Evolutionary conservation across 2,329 filamentous ascomycete genomes (phyloP).

Genomic region (Gremmenia infestans): DNA sequence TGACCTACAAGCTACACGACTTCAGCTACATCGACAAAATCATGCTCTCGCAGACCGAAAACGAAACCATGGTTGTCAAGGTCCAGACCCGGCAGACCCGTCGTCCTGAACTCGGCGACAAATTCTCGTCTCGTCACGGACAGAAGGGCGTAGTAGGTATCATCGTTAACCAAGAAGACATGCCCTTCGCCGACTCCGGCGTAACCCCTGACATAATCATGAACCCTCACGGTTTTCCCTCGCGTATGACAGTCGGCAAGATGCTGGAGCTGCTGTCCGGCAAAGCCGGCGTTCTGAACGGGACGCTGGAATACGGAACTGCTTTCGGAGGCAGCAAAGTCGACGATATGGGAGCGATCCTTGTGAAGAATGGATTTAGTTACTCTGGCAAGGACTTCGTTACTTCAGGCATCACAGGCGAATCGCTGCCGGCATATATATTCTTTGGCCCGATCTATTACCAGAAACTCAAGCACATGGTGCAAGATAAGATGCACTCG

Average conservation of each 20-base stretch:
- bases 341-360: slow-evolving; percentile 80
- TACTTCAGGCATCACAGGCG: slow-evolving; percentile 90
- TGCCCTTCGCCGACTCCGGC: slow-evolving; percentile 90
- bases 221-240: slow-evolving; percentile 99
- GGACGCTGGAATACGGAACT: slow-evolving; percentile 84
- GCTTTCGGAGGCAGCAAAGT: slow-evolving; percentile 80
- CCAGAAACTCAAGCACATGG: slow-evolving; percentile 99
- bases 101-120: slow-evolving; percentile 91
- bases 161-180: slow-evolving; percentile 92
- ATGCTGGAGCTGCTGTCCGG: slow-evolving; percentile 92
- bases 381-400: slow-evolving; percentile 98
- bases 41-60: slow-evolving; percentile 84
- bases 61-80: slow-evolving; percentile 82
- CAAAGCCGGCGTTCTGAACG: slow-evolving; percentile 84
- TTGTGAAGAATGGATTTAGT: slow-evolving; percentile 85
- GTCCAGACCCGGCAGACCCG: slow-evolving; percentile 95
- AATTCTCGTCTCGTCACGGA: slow-evolving; percentile 96
- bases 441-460: slow-evolving; percentile 99
- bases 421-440: slow-evolving; percentile 89
- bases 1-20: slow-evolving; percentile 79
- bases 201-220: slow-evolving; percentile 99
- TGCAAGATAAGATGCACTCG: slow-evolving; percentile 99
- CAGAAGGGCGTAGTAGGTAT: slow-evolving; percentile 98
- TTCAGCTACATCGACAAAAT: slow-evolving; percentile 93
- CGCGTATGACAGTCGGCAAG: slow-evolving; percentile 98